Conservation (phyloP, 2,329 filamentous ascomycete genomes). For the Clonostachys sp. region DNA sequence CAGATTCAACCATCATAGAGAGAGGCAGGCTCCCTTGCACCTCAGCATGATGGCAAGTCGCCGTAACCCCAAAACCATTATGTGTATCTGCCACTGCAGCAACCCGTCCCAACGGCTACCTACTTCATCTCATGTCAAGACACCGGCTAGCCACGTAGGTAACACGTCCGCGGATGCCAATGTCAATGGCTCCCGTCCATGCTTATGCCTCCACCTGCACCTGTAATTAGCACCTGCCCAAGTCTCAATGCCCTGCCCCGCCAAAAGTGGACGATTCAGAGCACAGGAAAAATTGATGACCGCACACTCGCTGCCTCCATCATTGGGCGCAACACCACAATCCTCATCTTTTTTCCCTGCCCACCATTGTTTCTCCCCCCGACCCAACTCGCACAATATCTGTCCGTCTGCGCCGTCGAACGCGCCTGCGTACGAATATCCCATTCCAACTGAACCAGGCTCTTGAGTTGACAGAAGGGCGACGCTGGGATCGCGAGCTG, state of each 20-base stretch:
- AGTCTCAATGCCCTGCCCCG: slow-evolving; percentile 17
- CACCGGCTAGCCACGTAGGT: too few species aligned
- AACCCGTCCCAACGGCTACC: too few species aligned
- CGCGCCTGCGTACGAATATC: background rate
- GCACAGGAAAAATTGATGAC: slow-evolving; percentile 32
- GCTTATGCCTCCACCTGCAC: background rate
- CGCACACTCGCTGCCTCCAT: slow-evolving; percentile 13
- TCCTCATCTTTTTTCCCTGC: background rate
- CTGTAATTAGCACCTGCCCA: slow-evolving; percentile 2
- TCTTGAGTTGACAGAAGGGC: background rate
- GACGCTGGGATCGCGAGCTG: slow-evolving; percentile 1
- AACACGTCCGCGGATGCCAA: too few species aligned
- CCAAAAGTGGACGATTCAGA: slow-evolving; percentile 29
- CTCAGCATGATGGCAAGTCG: too few species aligned
- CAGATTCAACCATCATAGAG: too few species aligned
- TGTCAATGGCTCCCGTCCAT: too few species aligned
- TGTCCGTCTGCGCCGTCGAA: background rate
- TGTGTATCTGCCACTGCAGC: too few species aligned
- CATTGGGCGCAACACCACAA: too few species aligned
- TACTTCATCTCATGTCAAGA: too few species aligned
- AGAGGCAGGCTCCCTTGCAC: too few species aligned
- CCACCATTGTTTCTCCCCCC: background rate
- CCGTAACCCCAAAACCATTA: too few species aligned
- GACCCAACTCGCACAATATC: background rate
- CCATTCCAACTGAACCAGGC: background rate